Conservation (phyloP, 805 yeast genomes). For the Lipomyces lipofer region DNA sequence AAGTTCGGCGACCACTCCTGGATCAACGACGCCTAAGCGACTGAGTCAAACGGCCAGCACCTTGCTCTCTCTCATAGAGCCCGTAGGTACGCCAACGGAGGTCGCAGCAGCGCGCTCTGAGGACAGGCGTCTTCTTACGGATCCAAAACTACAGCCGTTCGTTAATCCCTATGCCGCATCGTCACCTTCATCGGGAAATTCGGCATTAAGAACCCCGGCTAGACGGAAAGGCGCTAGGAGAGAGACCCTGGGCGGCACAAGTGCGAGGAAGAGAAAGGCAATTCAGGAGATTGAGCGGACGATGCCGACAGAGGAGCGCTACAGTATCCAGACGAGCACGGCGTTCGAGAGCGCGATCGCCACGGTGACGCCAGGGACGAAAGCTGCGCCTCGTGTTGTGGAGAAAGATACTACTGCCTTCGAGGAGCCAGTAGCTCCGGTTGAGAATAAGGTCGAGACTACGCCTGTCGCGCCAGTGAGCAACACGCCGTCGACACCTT, state of each 20-base stretch:
- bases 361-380: conserved; percentile 17
- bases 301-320: conserved; percentile 18
- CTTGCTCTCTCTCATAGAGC: conserved; percentile 48
- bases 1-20: background rate
- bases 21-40: conserved; percentile 24
- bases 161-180: conserved; percentile 49
- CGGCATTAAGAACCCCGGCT: conserved; percentile 2
- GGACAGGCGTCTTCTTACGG: conserved; percentile 20
- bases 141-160: conserved; percentile 36
- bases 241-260: conserved; percentile 14
- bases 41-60: conserved; percentile 53
- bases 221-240: conserved; percentile 9
- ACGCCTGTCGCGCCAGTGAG: background rate
- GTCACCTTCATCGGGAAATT: background rate
- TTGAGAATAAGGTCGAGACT: background rate
- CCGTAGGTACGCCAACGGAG: conserved; percentile 33
- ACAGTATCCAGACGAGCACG: background rate
- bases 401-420: background rate
- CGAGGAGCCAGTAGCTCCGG: background rate
- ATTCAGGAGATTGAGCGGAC: conserved; percentile 26
- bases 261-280: conserved; percentile 5
- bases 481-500: background rate
- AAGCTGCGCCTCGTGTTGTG: background rate
- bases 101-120: conserved; percentile 21
- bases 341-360: conserved; percentile 22